Evolutionary conservation across 345 rosid species (phyloP).

Genomic region (Noccaea bulbosa): DNA sequence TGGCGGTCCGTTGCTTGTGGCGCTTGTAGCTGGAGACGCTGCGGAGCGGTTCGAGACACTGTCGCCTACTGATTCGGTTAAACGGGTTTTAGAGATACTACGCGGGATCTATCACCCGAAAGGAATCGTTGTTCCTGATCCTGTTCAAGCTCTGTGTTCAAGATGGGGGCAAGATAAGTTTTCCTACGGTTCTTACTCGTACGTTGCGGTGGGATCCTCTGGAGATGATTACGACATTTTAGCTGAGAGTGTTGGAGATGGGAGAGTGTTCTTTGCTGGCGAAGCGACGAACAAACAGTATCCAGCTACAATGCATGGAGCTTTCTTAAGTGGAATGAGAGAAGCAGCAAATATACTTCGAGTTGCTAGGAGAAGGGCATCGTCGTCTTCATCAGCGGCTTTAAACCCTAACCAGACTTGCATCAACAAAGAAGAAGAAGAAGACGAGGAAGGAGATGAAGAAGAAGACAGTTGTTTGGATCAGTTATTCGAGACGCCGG

Average conservation of each 20-base stretch:
- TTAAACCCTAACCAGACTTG: slow-evolving; percentile 39
- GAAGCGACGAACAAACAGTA: slow-evolving; percentile 96
- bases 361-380: slow-evolving; percentile 67
- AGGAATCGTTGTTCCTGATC: slow-evolving; percentile 95
- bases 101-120: slow-evolving; percentile 84
- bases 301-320: slow-evolving; percentile 99
- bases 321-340: slow-evolving; percentile 96
- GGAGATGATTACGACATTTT: slow-evolving; percentile 97
- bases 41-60: slow-evolving; percentile 77
- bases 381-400: slow-evolving; percentile 13
- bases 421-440: slow-evolving; percentile 40
- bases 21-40: slow-evolving; percentile 93
- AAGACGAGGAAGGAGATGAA: slow-evolving; percentile 9
- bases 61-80: slow-evolving; percentile 89
- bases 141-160: slow-evolving; percentile 88
- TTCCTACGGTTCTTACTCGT: slow-evolving; percentile 84
- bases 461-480: slow-evolving; percentile 46
- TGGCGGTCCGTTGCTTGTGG: slow-evolving; percentile 90
- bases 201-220: slow-evolving; percentile 89
- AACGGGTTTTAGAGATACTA: slow-evolving; percentile 67
- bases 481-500: slow-evolving; percentile 58
- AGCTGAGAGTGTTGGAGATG: slow-evolving; percentile 90
- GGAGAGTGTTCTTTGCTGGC: slow-evolving; percentile 95
- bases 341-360: slow-evolving; percentile 90
- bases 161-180: slow-evolving; percentile 93